Evolutionary conservation across 179 eudicot species (phyloP).

Genomic region (Amaranthus tricolor): DNA sequence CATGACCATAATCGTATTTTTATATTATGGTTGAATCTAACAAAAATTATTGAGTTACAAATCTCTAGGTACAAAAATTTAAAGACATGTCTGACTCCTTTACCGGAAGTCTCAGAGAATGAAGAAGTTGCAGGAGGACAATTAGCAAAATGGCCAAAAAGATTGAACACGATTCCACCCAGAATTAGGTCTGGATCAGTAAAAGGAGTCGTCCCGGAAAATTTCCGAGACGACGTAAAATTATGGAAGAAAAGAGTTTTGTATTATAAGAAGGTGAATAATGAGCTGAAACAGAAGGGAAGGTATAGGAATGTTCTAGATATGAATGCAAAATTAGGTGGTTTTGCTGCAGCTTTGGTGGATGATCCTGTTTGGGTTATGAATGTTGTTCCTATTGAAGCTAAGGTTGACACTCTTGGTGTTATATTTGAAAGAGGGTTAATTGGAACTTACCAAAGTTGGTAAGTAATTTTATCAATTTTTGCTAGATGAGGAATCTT

Average conservation of each 20-base stretch:
- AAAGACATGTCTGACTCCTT: slow-evolving; percentile 60
- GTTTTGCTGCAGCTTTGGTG: slow-evolving; percentile 73
- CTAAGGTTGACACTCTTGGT: slow-evolving; percentile 71
- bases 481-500: no score
- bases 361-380: slow-evolving; percentile 85
- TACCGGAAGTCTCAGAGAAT: slow-evolving; percentile 54
- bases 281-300: slow-evolving; percentile 52
- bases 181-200: slow-evolving; percentile 52
- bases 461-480: slow-evolving; percentile 36
- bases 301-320: slow-evolving; percentile 77
- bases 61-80: slow-evolving; percentile 60
- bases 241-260: slow-evolving; percentile 60
- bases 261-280: slow-evolving; percentile 58
- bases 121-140: slow-evolving; percentile 60
- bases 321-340: slow-evolving; percentile 85
- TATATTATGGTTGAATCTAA: neutral
- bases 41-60: neutral
- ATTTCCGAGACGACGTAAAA: slow-evolving; percentile 37
- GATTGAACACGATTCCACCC: slow-evolving; percentile 62
- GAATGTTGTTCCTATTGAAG: slow-evolving; percentile 80
- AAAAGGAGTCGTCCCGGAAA: slow-evolving; percentile 44
- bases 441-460: slow-evolving; percentile 80
- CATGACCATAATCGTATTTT: no score
- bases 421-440: slow-evolving; percentile 76
- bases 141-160: slow-evolving; percentile 72